Conservation (phyloP, 2,329 filamentous ascomycete species). For the Epichloe bromicola region DNA sequence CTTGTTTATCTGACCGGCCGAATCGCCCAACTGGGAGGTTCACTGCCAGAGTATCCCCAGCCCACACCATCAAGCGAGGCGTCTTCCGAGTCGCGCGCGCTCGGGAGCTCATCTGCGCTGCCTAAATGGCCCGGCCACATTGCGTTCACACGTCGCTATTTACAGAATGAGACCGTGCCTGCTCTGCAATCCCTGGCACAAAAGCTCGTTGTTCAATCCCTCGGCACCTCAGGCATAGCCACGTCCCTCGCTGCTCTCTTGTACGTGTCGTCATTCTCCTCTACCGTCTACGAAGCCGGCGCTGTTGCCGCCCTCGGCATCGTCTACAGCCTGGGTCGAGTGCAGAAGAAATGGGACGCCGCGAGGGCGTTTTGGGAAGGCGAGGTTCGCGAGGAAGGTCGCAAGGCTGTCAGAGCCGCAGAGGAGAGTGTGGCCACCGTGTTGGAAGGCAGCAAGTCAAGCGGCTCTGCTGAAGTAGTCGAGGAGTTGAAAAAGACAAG, state of each 20-base stretch:
- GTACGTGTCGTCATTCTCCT: conserved; percentile 42
- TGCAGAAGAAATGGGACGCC: conserved; percentile 51
- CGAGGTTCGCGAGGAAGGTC: conserved; percentile 53
- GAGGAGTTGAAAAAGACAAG: conserved; percentile 26
- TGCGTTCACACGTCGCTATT: conserved; percentile 51
- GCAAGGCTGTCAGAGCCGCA: conserved; percentile 45
- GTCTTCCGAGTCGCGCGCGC: conserved; percentile 8
- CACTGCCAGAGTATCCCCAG: conserved; percentile 21
- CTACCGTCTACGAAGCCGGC: conserved; percentile 46
- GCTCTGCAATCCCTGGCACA: conserved; percentile 62
- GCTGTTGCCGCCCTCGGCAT: conserved; percentile 48
- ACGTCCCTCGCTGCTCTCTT: conserved; percentile 40
- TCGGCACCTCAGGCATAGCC: conserved; percentile 56
- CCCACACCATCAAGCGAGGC: conserved; percentile 15
- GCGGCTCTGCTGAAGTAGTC: conserved; percentile 8
- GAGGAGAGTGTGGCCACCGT: conserved; percentile 39
- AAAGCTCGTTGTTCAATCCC: conserved; percentile 59
- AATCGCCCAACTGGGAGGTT: conserved; percentile 39
- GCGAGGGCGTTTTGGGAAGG: conserved; percentile 50
- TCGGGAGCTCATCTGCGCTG: conserved; percentile 12
- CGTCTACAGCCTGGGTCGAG: conserved; percentile 42
- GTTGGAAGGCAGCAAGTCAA: conserved; percentile 21
- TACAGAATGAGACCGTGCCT: conserved; percentile 54
- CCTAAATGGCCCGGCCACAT: conserved; percentile 65
- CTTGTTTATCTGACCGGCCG: conserved; percentile 74